Conservation (phyloP, 1,139 yeast genomes). For the Kluyveromyces marxianus region DNA sequence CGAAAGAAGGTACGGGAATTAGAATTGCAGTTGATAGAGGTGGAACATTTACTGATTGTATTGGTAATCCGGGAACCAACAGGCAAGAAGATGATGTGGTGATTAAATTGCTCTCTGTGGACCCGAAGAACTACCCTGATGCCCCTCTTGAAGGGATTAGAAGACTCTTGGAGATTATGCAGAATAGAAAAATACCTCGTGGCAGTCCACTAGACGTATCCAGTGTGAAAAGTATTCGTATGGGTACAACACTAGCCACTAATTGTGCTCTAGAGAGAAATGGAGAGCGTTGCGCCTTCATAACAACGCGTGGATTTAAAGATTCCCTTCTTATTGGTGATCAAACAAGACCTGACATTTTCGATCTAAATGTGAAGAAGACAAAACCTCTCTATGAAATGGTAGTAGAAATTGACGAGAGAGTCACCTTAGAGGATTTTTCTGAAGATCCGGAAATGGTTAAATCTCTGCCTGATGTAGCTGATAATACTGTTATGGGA, state of each 20-base stretch:
- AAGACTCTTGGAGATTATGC: slow-evolving; percentile 56
- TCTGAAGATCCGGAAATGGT: slow-evolving; percentile 46
- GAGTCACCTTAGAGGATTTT: slow-evolving; percentile 63
- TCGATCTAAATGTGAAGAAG: slow-evolving; percentile 53
- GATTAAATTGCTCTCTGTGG: slow-evolving; percentile 71
- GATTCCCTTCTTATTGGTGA: slow-evolving; percentile 61
- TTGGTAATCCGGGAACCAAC: slow-evolving; percentile 40
- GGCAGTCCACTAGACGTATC: slow-evolving; percentile 40
- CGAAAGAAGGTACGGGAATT: slow-evolving; percentile 10
- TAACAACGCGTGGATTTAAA: slow-evolving; percentile 47
- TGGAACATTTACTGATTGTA: slow-evolving; percentile 84
- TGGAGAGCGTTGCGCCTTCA: slow-evolving; percentile 44
- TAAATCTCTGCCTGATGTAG: slow-evolving; percentile 25
- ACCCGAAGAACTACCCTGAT: slow-evolving; percentile 77
- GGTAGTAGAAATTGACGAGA: slow-evolving; percentile 60
- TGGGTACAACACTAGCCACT: slow-evolving; percentile 82
- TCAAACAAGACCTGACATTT: slow-evolving; percentile 60
- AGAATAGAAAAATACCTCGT: slow-evolving; percentile 45
- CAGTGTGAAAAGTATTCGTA: slow-evolving; percentile 49
- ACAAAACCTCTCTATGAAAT: slow-evolving; percentile 53
- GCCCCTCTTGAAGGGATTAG: slow-evolving; percentile 91
- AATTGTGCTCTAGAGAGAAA: slow-evolving; percentile 55
- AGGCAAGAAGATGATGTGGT: slow-evolving; percentile 45
- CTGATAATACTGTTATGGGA: slow-evolving; percentile 39
- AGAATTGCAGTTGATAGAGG: slow-evolving; percentile 50